phyloP scores from a whole-genome alignment of 23 red algal genomes.

The Gracilariopsis chorda region DNA sequence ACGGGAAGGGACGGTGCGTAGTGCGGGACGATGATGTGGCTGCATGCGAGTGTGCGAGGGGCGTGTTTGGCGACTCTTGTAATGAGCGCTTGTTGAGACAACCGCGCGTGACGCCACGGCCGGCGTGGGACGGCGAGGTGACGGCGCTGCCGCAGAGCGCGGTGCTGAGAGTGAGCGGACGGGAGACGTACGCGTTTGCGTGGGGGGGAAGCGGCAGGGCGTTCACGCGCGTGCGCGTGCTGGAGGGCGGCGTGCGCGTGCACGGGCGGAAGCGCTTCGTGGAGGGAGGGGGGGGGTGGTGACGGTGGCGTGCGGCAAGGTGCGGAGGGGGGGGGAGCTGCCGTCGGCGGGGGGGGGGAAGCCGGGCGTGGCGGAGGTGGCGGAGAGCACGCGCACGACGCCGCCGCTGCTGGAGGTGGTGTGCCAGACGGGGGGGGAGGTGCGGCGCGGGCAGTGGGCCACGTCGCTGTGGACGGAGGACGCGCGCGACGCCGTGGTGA shows the following conservation, averaged over 20 bases:
- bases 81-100: neutral
- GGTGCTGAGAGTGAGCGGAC: neutral
- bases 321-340: neutral
- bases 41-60: neutral
- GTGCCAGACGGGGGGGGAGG: neutral
- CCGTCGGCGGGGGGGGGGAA: neutral
- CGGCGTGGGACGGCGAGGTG: neutral
- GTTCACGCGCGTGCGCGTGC: neutral
- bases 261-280: neutral
- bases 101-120: neutral
- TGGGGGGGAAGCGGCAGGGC: neutral
- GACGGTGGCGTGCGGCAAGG: neutral
- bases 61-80: neutral
- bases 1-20: neutral
- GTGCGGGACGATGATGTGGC: neutral
- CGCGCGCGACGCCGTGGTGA: neutral
- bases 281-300: neutral
- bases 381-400: neutral
- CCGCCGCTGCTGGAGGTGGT: neutral
- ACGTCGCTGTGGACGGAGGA: neutral
- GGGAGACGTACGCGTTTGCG: neutral
- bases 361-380: neutral
- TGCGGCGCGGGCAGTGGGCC: neutral
- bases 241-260: neutral
- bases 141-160: neutral